Base-by-base conservation (phyloP, 1,139 yeast genomes). In the Citeromyces hawaiiensis region DNA sequence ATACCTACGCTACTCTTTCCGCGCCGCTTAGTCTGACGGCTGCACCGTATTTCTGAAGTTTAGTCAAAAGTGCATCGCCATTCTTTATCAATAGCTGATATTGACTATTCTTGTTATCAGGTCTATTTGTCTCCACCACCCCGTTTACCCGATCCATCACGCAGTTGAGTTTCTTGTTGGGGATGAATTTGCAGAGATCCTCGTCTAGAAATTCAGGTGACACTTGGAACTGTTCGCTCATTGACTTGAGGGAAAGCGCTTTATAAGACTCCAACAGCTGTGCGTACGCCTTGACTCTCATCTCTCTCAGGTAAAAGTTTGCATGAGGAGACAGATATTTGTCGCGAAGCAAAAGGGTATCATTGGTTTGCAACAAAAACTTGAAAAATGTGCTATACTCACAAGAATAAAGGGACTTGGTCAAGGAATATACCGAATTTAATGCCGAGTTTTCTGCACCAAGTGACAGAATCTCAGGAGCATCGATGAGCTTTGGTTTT, bases 91-190 rank as follows among this genome's bases (percentile, higher is more conserved):
- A 70, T 47, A 68, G 64, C 56, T 87, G 95, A 59, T 88, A 93
- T 61, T 91, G 97, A 43, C 85, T 83, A 56, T 93, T 91, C 63
- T 93, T 91, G 61, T 83, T 87, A 59, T 91, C 98, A 3, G 96
- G 96, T 50, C 97, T 73, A 60, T 87, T 91, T 23, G 98, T 93
- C 57, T 86, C 94, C 47, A 93, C 85, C 45, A 91, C 86, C 7
- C 97, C 97, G 57, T 87, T 85, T 41, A 91, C 98, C 53, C 87
- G 75, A 58, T 93, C 98, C 56, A 93, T 87, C 41, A 93, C 88
- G 63, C 98, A 93, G 62, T 87, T 88, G 56, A 93, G 71, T 59
- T 86, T 86, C 56, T 88, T 87, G 59, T 80, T 88, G 34, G 97
- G 96, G 51, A 93, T 87, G 55, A 88, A 87, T 55, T 79, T 83